Conservation (phyloP, 805 yeast genomes). For the Saturnispora ahearnii region DNA sequence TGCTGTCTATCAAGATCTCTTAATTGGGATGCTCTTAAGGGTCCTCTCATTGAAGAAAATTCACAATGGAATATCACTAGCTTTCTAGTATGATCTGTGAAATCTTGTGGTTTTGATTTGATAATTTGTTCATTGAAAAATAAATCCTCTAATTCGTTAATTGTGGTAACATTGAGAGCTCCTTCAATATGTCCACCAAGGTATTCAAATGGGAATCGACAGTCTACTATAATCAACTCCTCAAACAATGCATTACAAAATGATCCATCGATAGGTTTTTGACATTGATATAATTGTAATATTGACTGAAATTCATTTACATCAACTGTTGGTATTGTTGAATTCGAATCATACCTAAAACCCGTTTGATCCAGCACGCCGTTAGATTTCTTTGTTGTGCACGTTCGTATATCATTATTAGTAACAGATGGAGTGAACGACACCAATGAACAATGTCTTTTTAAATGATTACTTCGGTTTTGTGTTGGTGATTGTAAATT, state of each 20-base stretch:
- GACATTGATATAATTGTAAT: constrained; percentile 32
- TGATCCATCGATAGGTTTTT: constrained; percentile 12
- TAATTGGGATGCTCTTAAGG: constrained; percentile 79
- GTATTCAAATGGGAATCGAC: constrained; percentile 88
- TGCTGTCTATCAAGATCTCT: constrained; percentile 80
- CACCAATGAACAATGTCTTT: constrained; percentile 3
- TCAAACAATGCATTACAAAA: constrained; percentile 39
- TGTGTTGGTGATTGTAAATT: constrained; percentile 6
- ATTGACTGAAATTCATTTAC: constrained; percentile 49
- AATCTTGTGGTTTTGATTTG: constrained; percentile 18
- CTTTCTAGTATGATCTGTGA: constrained; percentile 25
- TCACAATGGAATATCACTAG: constrained; percentile 89
- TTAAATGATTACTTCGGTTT: background rate
- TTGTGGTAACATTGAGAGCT: constrained; percentile 69
- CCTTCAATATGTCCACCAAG: constrained; percentile 86
- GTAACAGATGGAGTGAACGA: background rate
- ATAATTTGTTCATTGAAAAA: constrained; percentile 30
- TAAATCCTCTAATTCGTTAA: constrained; percentile 53
- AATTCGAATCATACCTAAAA: background rate
- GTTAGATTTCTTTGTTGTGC: background rate
- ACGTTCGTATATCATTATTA: background rate
- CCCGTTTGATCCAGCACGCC: constrained; percentile 5
- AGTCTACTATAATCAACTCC: constrained; percentile 60
- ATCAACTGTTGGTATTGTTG: constrained; percentile 55
- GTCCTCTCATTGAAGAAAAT: constrained; percentile 89